These are phyloP conservation scores for Asterella californica DNA, from an alignment of 225 moss, liverwort and hornwort species.

Conservation along the genomic window DNA sequence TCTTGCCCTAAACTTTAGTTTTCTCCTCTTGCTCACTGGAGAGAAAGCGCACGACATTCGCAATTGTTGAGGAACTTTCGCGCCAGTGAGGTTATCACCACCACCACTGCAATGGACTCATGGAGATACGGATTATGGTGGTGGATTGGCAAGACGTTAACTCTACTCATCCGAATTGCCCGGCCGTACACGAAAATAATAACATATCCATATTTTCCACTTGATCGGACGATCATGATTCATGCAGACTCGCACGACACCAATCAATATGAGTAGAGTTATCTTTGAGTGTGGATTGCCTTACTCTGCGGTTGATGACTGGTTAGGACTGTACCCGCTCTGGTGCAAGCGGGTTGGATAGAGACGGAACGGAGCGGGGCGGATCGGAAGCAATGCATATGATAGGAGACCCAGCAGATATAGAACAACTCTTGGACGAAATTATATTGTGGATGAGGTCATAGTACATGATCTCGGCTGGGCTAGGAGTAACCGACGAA, in stretches of 20 bases:
- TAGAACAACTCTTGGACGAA: constrained; percentile 1
- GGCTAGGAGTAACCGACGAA: constrained; percentile 2
- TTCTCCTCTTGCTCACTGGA: neutral
- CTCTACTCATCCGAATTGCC: too few species aligned
- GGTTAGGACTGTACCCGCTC: neutral
- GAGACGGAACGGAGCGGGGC: neutral
- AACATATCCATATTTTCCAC: too few species aligned
- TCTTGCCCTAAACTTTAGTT: neutral
- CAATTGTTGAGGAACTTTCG: neutral
- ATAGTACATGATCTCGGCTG: neutral
- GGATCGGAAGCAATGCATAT: neutral
- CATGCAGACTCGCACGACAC: too few species aligned
- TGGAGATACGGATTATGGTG: too few species aligned
- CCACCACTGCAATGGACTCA: neutral
- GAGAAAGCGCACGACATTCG: neutral
- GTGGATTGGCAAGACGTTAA: too few species aligned
- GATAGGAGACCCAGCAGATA: neutral
- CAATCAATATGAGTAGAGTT: too few species aligned
- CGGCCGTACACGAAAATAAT: too few species aligned
- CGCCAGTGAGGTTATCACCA: neutral
- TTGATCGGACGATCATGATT: too few species aligned
- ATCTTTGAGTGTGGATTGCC: too few species aligned
- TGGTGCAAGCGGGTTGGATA: neutral
- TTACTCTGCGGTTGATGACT: too few species aligned
- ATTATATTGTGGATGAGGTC: constrained; percentile 9